A percentile compares a stretch with the other conserved stretches of the same genome.
Conservation (phyloP, 768 basidiomycete species). For the Coprinopsis marcescibilis region DNA sequence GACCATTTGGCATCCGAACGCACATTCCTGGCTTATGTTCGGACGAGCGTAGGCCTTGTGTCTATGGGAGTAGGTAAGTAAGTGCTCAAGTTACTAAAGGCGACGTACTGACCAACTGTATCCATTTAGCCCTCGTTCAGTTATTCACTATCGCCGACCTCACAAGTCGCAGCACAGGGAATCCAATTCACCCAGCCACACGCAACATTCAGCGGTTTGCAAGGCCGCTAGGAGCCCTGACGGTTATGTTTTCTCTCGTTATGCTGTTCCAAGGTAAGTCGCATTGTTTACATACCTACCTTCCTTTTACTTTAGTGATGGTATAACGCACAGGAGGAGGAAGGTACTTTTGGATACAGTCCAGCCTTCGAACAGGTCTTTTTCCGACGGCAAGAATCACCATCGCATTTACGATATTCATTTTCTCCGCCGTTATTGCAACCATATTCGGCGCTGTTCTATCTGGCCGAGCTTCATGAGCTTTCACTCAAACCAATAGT, state of each 20-base stretch:
- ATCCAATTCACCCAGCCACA: background rate
- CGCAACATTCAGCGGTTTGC: constrained; percentile 6
- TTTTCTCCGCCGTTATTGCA: background rate
- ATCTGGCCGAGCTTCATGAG: too few species aligned
- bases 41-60: constrained; percentile 47
- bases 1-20: constrained; percentile 52
- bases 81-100: background rate
- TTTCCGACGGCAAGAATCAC: too few species aligned
- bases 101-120: background rate
- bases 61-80: constrained; percentile 47
- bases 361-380: background rate
- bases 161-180: constrained; percentile 2
- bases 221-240: constrained; percentile 11
- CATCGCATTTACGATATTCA: background rate
- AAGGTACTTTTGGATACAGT: background rate
- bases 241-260: constrained; percentile 6
- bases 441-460: background rate
- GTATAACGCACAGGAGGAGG: background rate
- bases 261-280: constrained; percentile 11
- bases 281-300: background rate
- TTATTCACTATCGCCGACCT: constrained; percentile 13
- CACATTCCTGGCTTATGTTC: constrained; percentile 51
- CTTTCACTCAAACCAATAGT: too few species aligned
- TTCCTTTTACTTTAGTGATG: background rate
- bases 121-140: constrained; percentile 12